Evolutionary conservation across 2,329 filamentous ascomycete genomes (phyloP).

Genomic region (Chaetomium globosum): DNA sequence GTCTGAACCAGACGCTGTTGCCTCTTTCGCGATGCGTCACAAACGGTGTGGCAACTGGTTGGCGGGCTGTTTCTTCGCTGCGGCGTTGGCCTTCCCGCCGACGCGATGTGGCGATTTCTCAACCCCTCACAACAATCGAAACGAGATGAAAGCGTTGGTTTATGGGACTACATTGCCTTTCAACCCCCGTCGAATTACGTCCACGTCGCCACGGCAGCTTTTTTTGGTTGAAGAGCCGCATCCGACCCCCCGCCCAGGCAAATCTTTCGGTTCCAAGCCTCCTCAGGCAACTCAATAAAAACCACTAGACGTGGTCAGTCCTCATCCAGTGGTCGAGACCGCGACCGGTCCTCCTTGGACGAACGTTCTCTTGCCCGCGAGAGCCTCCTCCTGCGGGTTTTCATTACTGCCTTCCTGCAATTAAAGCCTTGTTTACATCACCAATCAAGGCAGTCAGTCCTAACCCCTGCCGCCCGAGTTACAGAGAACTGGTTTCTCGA

Average conservation of each 20-base stretch:
- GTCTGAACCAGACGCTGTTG: background rate
- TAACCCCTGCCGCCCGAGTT: background rate
- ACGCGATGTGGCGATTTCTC: background rate
- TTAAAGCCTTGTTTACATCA: background rate
- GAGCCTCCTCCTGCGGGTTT: background rate
- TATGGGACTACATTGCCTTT: constrained; percentile 1
- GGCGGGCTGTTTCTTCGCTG: background rate
- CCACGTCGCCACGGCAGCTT: background rate
- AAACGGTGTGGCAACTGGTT: background rate
- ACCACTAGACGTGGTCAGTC: background rate
- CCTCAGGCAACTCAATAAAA: background rate
- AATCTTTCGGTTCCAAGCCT: background rate
- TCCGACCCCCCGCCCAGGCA: constrained; percentile 13
- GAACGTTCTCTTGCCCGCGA: background rate
- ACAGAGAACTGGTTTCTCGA: background rate
- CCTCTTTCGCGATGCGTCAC: background rate
- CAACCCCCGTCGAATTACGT: background rate
- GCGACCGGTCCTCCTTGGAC: background rate
- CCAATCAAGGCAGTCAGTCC: background rate
- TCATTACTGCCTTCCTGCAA: background rate
- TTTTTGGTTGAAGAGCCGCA: constrained; percentile 10
- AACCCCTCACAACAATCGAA: background rate
- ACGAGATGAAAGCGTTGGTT: background rate
- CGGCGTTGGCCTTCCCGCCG: background rate
- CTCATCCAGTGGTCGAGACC: background rate